Conservation (phyloP, 352 stramenopile genomes). For the Phytophthora litchii region DNA sequence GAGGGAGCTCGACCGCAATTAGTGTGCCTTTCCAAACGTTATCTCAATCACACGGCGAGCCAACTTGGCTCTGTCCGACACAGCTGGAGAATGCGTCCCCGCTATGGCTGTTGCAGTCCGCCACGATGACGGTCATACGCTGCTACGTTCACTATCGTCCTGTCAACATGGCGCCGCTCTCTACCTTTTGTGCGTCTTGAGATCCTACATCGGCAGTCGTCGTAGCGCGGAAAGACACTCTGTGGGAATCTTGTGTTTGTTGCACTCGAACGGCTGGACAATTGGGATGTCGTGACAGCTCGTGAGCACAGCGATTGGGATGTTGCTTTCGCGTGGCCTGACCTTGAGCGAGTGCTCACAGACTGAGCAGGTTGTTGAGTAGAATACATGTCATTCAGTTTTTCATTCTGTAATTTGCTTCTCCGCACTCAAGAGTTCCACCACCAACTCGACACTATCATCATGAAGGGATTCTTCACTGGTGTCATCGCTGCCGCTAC, state of each 20-base stretch:
- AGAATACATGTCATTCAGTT: conserved; percentile 1
- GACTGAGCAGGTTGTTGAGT: neutral
- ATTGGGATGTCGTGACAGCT: conserved; percentile 10
- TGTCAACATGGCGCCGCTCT: neutral
- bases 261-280: conserved; percentile 20
- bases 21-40: neutral
- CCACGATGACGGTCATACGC: neutral
- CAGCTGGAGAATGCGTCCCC: conserved; percentile 7
- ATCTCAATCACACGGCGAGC: conserved; percentile 2
- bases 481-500: conserved; percentile 20
- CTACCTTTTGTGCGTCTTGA: conserved; percentile 8
- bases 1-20: neutral
- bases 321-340: conserved; percentile 8
- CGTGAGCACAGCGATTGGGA: neutral
- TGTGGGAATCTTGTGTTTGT: conserved; percentile 6
- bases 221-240: conserved; percentile 2
- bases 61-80: conserved; percentile 6
- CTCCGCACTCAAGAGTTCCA: neutral
- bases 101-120: conserved; percentile 19
- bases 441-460: neutral
- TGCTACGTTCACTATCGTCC: neutral
- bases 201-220: conserved; percentile 18
- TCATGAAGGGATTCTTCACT: conserved; percentile 32
- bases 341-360: neutral
- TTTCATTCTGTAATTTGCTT: conserved; percentile 27